Base-by-base conservation (phyloP, 2,329 filamentous ascomycete species). In the Stagonosporopsis cucurbitacearum region DNA sequence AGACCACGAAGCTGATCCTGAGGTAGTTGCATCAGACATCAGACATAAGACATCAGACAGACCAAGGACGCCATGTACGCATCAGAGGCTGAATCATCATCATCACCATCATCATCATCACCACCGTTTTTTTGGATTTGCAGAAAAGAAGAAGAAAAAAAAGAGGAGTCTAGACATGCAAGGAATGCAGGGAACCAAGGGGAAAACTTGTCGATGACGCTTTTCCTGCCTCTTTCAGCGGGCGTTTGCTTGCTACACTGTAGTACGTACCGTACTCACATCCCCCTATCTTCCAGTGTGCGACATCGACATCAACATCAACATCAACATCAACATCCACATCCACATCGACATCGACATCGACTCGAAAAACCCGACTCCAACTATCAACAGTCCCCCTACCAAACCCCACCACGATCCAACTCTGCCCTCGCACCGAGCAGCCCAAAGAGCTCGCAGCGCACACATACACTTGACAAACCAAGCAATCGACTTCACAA, bases 261-360 rank as follows among this genome's bases (percentile, higher is more conserved):
- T 84, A 86, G 59, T 83, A 84, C n/a, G n/a, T n/a, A n/a, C n/a
- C n/a, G n/a, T n/a, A n/a, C n/a, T n/a, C n/a, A n/a, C n/a, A n/a
- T n/a, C n/a, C n/a, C n/a, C 84, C 84, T 11, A 79, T 68, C 67
- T 86, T 86, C 79, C 80, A 84, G 60, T 85, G 84, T 35, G 80
- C 81, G 7, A 84, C 75, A 2, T 82, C 84, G 8, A 81, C 82
- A n/a, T n/a, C n/a, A 52, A 81, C 82, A 1, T 78, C 78, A 5
- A 86, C 67, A 59, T 86, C 84, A 19, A 86, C 83, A 0, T n/a
- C n/a, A n/a, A n/a, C n/a, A n/a, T n/a, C n/a, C n/a, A n/a, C n/a
- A n/a, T n/a, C n/a, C 52, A 81, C 82, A 1, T 78, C 78, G 6
- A 86, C 67, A 59, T 86, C 84, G 19, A 86, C 83, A 0, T n/a